Evolutionary conservation across 1,139 yeast genomes (phyloP).

Genomic region (Hansenula sp.): DNA sequence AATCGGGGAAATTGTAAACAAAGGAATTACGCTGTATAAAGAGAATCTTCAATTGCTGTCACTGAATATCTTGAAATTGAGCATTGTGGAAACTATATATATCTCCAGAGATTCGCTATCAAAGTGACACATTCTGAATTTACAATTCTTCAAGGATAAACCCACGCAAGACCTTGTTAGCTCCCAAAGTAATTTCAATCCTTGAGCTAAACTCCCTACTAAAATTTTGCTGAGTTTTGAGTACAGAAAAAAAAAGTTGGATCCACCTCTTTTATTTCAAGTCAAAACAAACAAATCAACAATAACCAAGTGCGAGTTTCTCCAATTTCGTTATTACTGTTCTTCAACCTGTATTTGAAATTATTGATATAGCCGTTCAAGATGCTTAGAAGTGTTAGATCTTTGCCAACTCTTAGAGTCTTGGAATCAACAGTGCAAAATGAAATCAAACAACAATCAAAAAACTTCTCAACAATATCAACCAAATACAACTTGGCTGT

Average conservation of each 20-base stretch:
- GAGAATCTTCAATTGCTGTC: neutral
- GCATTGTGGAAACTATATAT: too few relatives aligned
- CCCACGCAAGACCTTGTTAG: too few relatives aligned
- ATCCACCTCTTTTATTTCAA: too few relatives aligned
- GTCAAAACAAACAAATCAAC: neutral
- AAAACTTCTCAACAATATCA: constrained; percentile 9
- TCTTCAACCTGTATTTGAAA: too few relatives aligned
- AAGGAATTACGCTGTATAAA: neutral
- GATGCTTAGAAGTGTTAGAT: constrained; percentile 30
- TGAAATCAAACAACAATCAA: constrained; percentile 11
- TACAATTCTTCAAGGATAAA: too few relatives aligned
- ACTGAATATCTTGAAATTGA: neutral
- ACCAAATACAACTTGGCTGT: constrained; percentile 14
- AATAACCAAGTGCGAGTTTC: neutral
- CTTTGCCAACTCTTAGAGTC: constrained; percentile 30
- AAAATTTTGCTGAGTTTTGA: too few relatives aligned
- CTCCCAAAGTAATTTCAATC: too few relatives aligned
- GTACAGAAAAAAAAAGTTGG: neutral
- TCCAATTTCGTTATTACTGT: too few relatives aligned
- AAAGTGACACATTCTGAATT: neutral
- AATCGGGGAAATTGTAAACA: constrained; percentile 2
- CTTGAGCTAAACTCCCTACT: too few relatives aligned
- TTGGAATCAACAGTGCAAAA: constrained; percentile 9
- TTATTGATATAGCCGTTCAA: too few relatives aligned
- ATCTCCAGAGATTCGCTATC: too few relatives aligned